These are phyloP conservation scores for Botryobasidium botryosum DNA, from an alignment of 768 basidiomycete genomes.

Conservation along the genomic window DNA sequence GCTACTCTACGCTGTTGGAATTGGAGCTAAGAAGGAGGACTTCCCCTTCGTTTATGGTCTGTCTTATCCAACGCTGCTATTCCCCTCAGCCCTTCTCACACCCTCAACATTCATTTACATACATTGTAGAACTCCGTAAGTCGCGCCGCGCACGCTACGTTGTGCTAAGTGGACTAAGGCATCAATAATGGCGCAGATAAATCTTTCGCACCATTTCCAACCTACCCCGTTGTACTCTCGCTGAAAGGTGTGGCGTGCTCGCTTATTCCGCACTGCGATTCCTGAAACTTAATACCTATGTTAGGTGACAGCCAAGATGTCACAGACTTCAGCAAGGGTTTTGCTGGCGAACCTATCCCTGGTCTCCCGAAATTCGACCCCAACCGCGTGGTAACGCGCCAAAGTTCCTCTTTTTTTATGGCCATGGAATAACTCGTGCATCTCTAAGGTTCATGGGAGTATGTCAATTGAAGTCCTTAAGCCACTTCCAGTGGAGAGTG, in stretches of 20 bases:
- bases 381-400: constrained; percentile 55
- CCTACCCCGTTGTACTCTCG: constrained; percentile 64
- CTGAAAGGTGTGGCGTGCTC: constrained; percentile 36
- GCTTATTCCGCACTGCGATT: neutral
- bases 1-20: constrained; percentile 59
- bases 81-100: neutral
- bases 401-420: constrained; percentile 15
- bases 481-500: constrained; percentile 58
- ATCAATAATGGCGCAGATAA: constrained; percentile 28
- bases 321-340: constrained; percentile 42
- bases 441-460: constrained; percentile 48
- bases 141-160: neutral
- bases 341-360: constrained; percentile 28
- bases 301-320: constrained; percentile 45
- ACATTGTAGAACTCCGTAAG: neutral
- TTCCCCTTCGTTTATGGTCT: constrained; percentile 41
- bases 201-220: constrained; percentile 61
- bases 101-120: no score
- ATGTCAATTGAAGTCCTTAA: constrained; percentile 69
- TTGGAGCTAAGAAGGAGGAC: constrained; percentile 67
- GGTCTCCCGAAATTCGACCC: constrained; percentile 58
- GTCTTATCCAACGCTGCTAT: neutral
- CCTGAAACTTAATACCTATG: neutral
- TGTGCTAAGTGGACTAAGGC: no score
- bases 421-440: neutral